A percentile compares a stretch with the other conserved stretches of the same genome.
Conservation (phyloP, 192 early-diverging fungal species). For the Anaeromyces robustus region DNA sequence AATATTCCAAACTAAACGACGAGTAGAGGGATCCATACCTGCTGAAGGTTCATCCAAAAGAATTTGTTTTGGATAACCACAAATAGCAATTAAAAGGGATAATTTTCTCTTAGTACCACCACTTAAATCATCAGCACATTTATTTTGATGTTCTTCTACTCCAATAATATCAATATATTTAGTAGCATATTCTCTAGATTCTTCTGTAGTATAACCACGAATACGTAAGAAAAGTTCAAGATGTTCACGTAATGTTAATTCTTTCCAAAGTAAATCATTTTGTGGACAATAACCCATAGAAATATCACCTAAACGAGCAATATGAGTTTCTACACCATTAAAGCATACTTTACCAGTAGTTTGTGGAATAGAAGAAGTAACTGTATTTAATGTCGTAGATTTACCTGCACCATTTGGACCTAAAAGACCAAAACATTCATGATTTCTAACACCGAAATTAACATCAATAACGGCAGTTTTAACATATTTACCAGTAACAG, state of each 20-base stretch:
- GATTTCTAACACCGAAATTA: background rate
- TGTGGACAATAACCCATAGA: conserved; percentile 23
- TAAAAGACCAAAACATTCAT: background rate
- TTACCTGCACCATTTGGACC: conserved; percentile 3
- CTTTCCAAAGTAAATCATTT: conserved; percentile 17
- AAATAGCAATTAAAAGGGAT: conserved; percentile 4
- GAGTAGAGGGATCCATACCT: conserved; percentile 55
- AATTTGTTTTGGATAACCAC: conserved; percentile 7
- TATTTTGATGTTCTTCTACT: conserved; percentile 9
- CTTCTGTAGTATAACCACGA: conserved; percentile 14
- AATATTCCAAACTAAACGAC: conserved; percentile 58
- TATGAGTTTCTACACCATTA: background rate
- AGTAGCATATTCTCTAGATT: conserved; percentile 6
- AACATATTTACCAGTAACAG: background rate
- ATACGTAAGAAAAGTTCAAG: conserved; percentile 17
- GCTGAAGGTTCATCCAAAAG: conserved; percentile 8
- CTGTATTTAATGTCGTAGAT: background rate
- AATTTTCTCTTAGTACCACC: conserved; percentile 10
- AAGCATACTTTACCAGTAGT: background rate
- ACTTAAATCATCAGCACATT: background rate
- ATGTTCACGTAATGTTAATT: conserved; percentile 20
- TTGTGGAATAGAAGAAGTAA: background rate
- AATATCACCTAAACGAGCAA: background rate
- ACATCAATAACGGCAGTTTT: background rate
- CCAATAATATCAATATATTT: conserved; percentile 16